phyloP scores from a whole-genome alignment of 331 rosid species.

The Dryas integrifolia region DNA sequence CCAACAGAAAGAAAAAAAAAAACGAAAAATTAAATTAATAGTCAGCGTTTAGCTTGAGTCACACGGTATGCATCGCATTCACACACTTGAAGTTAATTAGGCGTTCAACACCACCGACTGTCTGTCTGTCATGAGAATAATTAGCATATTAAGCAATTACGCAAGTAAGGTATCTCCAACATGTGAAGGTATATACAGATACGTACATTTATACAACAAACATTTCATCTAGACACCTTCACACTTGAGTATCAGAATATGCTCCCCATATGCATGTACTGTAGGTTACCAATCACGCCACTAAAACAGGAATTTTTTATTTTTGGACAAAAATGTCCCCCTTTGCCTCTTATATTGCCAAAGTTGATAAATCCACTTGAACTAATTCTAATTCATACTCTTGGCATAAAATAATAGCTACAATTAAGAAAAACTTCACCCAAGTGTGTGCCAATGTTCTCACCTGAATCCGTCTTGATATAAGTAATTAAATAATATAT shows the following conservation, averaged over 20 bases:
- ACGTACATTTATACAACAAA: neutral
- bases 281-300: too few relatives aligned
- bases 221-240: neutral
- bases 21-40: neutral
- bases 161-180: neutral
- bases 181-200: neutral
- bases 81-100: too few relatives aligned
- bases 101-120: neutral
- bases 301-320: too few relatives aligned
- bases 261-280: too few relatives aligned
- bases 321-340: neutral
- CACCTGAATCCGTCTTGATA: too few relatives aligned
- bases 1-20: neutral
- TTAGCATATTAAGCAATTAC: neutral
- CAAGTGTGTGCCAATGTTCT: too few relatives aligned
- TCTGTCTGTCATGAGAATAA: too few relatives aligned
- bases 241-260: too few relatives aligned
- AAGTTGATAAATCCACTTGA: neutral
- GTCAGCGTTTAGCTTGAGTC: constrained; percentile 36
- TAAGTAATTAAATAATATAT: too few relatives aligned
- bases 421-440: too few relatives aligned
- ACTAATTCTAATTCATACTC: neutral
- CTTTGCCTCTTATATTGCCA: neutral
- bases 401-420: neutral
- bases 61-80: constrained; percentile 27